Evolutionary conservation across 495 filamentous ascomycete genomes (phyloP), one percentile per base, ranked within the genome.

Genomic region (Penicillium cosmopolitanum): DNA sequence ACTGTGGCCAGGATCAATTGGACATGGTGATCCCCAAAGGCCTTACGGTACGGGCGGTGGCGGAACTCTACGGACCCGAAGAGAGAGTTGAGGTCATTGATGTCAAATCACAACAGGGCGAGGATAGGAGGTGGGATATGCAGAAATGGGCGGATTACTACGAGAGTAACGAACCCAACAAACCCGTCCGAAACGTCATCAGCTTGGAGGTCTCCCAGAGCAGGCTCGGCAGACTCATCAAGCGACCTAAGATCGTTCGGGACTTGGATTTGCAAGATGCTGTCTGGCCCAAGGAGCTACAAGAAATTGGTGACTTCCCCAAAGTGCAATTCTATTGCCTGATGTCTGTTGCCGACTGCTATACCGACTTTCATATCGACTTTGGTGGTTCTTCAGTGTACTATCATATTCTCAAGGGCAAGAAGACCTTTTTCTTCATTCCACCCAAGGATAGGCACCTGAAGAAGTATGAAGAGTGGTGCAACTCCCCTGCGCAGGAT

Each of bases 301-400:
- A 79, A 56, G 79, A 80, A 10, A 80, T 83, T 60, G 81, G 76
- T 16, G 83, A 85, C 56, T 83, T 76, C 31, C 85, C 85, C 4
- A 85, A 84, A 58, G 87, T 89, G 9, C 86, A 89, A 55, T 88
- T 88, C 62, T 89, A 89, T 73, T 88, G 84, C 66, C 72, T 92
- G 38, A 92, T 92, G 89, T 92, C 89, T 31, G 89, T 92, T 16
- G 85, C 87, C 18, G 87, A 92, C 67, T 90, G 87, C 60, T 92
- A 88, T 58, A 92, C 89, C 21, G 89, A 92, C 71, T 92, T 91
- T 61, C 89, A 92, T 69, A 89, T 92, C 62, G 89, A 92, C 66
- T 92, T 92, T 72, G 89, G 87, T 46, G 89, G 89, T 4, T 91
- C 89, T 8, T 90, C 87, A 1, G 89, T 92, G 9, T 92, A 87